These are phyloP conservation scores for Tuber borchii DNA, from an alignment of 495 filamentous ascomycete genomes.

Conservation along the genomic window DNA sequence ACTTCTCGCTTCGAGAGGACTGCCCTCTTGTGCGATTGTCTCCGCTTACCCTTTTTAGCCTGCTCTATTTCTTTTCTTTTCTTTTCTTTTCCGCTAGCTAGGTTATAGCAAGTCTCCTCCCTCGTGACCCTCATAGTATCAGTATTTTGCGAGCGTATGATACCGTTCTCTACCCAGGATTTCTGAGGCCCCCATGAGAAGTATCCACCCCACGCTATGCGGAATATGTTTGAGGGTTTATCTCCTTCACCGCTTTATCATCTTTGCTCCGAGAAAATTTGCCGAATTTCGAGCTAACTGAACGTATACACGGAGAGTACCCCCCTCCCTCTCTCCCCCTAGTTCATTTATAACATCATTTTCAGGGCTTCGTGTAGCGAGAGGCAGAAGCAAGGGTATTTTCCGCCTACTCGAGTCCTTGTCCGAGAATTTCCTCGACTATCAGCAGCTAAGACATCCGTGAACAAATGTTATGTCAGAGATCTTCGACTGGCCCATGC, in stretches of 20 bases:
- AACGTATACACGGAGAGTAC: not conserved
- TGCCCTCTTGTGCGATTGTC: conserved; percentile 10
- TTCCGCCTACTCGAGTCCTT: not conserved
- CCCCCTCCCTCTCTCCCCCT: not conserved
- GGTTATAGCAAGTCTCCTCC: not conserved
- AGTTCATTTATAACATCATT: not conserved
- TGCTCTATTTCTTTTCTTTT: conserved; percentile 15
- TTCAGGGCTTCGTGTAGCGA: not conserved
- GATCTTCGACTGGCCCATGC: conserved; percentile 37
- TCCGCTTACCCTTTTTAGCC: conserved; percentile 16
- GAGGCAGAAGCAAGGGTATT: conserved; percentile 1
- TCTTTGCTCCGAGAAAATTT: not conserved
- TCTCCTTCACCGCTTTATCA: not conserved
- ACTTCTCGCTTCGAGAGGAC: conserved; percentile 21
- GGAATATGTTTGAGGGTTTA: not conserved
- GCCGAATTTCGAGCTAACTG: not conserved
- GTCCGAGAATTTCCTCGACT: not conserved
- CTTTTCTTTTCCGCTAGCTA: conserved; percentile 4
- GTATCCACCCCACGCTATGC: conserved; percentile 1
- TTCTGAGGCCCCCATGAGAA: not conserved
- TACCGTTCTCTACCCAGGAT: not conserved
- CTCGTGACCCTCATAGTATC: not conserved
- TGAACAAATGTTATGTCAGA: conserved; percentile 21
- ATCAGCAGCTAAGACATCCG: not conserved
- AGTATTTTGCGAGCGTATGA: not conserved